These are phyloP conservation scores for Aspergillus chevalieri DNA, from an alignment of 2,329 filamentous ascomycete genomes.

Conservation along the genomic window DNA sequence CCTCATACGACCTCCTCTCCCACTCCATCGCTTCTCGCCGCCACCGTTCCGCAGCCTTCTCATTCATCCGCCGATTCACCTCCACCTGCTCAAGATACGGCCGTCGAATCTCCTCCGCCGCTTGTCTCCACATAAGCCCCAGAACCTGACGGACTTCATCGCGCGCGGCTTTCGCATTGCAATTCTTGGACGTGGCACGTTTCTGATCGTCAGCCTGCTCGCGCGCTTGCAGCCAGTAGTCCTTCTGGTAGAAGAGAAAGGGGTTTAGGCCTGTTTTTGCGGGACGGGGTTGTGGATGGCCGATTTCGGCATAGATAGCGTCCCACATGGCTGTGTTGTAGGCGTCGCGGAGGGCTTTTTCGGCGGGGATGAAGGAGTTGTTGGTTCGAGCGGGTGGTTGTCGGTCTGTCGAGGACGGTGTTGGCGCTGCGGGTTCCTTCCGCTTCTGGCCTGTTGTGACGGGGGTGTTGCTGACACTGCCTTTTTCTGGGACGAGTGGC, in stretches of 20 bases:
- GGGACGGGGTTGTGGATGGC: constrained; percentile 68
- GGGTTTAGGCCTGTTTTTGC: constrained; percentile 71
- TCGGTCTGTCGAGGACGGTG: constrained; percentile 6
- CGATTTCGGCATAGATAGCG: constrained; percentile 57
- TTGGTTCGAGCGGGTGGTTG: constrained; percentile 6
- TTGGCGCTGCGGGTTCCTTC: constrained; percentile 13
- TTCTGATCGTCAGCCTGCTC: constrained; percentile 65
- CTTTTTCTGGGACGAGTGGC: constrained; percentile 66
- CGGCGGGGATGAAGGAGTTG: constrained; percentile 10
- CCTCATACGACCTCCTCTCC: constrained; percentile 32
- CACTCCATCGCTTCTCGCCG: constrained; percentile 58
- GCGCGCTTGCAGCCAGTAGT: constrained; percentile 58
- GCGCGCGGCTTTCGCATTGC: constrained; percentile 59
- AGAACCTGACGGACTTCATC: constrained; percentile 77
- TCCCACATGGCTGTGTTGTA: constrained; percentile 55
- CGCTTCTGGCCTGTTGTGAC: constrained; percentile 18
- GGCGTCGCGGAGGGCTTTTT: constrained; percentile 36
- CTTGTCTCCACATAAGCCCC: constrained; percentile 85
- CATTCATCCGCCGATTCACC: constrained; percentile 63
- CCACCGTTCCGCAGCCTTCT: constrained; percentile 62
- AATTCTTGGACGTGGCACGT: constrained; percentile 57
- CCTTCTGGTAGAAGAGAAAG: constrained; percentile 84
- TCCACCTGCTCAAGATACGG: constrained; percentile 73
- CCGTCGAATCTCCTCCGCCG: constrained; percentile 61
- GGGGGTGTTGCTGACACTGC: constrained; percentile 23